Base-by-base conservation (phyloP, 306 rosid genomes). In the Lupinus albus region DNA sequence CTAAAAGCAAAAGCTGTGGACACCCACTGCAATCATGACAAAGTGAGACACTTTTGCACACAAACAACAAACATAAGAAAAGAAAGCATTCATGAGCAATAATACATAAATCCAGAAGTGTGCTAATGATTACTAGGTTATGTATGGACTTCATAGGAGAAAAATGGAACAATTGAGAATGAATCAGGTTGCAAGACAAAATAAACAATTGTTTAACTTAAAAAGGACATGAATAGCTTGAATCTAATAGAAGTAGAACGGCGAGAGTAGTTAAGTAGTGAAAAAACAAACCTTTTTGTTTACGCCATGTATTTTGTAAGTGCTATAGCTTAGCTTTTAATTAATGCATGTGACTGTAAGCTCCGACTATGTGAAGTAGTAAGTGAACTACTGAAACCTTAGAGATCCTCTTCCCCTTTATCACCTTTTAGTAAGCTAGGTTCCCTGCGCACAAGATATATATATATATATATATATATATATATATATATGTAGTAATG, bases 221-320 rank as follows among this genome's bases (percentile, higher is more conserved):
- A 21, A 21, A 21, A 21, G 3, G 28, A 21, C 28, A 21, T 21
- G 28, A 21, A 25, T 25, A 25, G 30, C 30, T 25, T 25, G 30
- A 25, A 3, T 25, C 30, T 25, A 25, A 33, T 33, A 18, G 3
- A 9, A 39, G 45, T 18, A 45, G 45, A 33, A 59, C 18, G 11
- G 38, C 6, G 70, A 71, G 67, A 39, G 65, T 7, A 53, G 72
- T 67, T 51, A 25, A 20, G 44, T 11, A 55, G 67, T 33, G 53
- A 62, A 67, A 25, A 25, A 54, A 20, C 73, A 63, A 62, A 79
- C 79, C 79, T 79, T 74, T 45, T 74, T 68, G 47, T 62, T 79
- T 61, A 79, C 83, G 83, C 57, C 56, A 61, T 61, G 39, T 59
- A 61, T 49, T 15, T 12, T n/a, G 17, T 36, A 72, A 39, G 59